Conservation (phyloP, 2,329 filamentous ascomycete genomes). For the Neofusicoccum parvum region DNA sequence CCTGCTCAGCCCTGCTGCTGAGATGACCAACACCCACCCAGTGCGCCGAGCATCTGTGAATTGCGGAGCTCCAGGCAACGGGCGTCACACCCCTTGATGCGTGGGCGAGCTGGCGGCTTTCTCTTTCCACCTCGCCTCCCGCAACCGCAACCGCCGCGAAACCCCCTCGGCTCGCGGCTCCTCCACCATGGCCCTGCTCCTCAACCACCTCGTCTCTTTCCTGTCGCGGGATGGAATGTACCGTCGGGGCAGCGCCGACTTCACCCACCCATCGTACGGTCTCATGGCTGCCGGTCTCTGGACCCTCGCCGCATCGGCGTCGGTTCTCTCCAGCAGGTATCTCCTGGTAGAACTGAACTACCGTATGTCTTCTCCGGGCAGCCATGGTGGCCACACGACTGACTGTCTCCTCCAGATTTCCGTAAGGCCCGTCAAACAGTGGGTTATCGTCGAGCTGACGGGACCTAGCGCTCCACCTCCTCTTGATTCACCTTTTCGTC, state of each 20-base stretch:
- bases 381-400: not conserved
- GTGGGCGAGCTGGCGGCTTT: not conserved
- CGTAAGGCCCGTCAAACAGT: not conserved
- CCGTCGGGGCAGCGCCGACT: constrained; percentile 5
- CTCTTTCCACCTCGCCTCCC: not conserved
- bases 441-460: not conserved
- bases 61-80: constrained; percentile 11
- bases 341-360: constrained; percentile 16
- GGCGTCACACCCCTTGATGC: constrained; percentile 4
- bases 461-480: constrained; percentile 27
- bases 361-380: not conserved
- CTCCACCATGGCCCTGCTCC: constrained; percentile 6
- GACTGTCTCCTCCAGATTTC: constrained; percentile 6
- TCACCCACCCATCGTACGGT: constrained; percentile 1
- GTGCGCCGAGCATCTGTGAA: constrained; percentile 12
- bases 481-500: constrained; percentile 24
- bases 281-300: constrained; percentile 12
- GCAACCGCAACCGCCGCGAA: not conserved
- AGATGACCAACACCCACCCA: not conserved
- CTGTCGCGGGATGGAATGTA: constrained; percentile 11
- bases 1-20: constrained; percentile 16
- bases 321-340: constrained; percentile 14
- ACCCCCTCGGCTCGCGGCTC: not conserved
- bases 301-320: constrained; percentile 3
- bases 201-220: constrained; percentile 12